Conservation (phyloP, 2,329 filamentous ascomycete genomes). For the Trichoderma koningiopsis region DNA sequence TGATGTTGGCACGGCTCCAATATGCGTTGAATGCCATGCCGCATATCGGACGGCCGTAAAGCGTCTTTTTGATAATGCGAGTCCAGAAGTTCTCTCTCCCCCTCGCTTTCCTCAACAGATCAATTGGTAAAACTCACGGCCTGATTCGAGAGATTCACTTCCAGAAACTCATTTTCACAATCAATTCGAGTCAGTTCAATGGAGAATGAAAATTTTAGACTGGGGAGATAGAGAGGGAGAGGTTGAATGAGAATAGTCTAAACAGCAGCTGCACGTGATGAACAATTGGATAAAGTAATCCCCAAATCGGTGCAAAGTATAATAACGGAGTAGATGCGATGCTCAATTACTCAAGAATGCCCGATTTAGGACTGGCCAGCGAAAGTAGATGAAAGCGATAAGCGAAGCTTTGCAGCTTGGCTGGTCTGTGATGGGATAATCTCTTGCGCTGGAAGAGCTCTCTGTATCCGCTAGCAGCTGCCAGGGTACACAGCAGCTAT, state of each 20-base stretch:
- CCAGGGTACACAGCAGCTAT: not conserved
- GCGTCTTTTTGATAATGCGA: not conserved
- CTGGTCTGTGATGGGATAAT: not conserved
- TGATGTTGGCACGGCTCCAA: slow-evolving; percentile 45
- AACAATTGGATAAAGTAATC: too few species aligned
- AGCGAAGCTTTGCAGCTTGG: not conserved
- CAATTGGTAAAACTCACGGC: not conserved
- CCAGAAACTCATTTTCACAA: not conserved
- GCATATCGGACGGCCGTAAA: slow-evolving; percentile 19
- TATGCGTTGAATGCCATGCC: slow-evolving; percentile 41
- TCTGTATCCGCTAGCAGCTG: not conserved
- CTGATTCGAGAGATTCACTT: not conserved
- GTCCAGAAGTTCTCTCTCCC: not conserved
- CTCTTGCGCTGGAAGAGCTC: slow-evolving; percentile 1
- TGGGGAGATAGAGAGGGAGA: not conserved
- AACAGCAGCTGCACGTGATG: not conserved
- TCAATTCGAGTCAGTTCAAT: not conserved
- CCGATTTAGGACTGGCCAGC: not conserved
- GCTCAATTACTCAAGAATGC: not conserved
- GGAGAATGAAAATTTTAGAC: not conserved
- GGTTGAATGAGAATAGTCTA: not conserved
- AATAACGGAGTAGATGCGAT: not conserved
- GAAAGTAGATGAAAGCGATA: not conserved
- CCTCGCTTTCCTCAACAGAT: not conserved
- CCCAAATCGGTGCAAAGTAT: not conserved